Conservation (phyloP, 2,329 filamentous ascomycete species). For the Fusarium guadeloupense region DNA sequence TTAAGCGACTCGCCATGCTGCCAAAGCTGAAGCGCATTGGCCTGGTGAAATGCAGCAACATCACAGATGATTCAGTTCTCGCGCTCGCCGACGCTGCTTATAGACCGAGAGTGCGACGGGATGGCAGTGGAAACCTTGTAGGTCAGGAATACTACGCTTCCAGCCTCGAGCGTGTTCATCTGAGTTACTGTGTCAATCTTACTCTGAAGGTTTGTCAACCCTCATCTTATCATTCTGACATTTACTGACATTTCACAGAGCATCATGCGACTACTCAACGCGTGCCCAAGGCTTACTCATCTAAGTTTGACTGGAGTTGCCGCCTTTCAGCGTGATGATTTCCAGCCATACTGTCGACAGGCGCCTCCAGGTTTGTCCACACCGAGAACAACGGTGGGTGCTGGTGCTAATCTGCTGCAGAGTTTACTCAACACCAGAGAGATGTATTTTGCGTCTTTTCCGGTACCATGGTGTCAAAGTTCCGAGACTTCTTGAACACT, state of each 20-base stretch:
- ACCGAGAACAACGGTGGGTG: not conserved
- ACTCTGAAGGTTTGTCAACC: conserved; percentile 74
- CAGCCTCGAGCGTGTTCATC: conserved; percentile 90
- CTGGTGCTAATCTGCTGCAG: conserved; percentile 54
- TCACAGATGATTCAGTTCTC: conserved; percentile 89
- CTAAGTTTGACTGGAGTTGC: conserved; percentile 93
- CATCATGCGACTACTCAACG: conserved; percentile 87
- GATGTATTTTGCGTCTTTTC: conserved; percentile 98
- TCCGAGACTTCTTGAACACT: conserved; percentile 80
- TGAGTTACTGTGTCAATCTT: conserved; percentile 91
- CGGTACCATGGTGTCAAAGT: conserved; percentile 78
- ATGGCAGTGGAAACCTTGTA: conserved; percentile 57
- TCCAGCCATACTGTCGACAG: conserved; percentile 85
- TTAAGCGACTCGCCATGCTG: conserved; percentile 82
- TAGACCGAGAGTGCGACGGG: conserved; percentile 59
- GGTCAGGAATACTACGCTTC: conserved; percentile 64
- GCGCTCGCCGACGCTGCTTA: conserved; percentile 79
- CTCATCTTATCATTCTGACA: not conserved
- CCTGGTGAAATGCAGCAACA: conserved; percentile 89
- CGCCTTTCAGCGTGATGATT: conserved; percentile 85
- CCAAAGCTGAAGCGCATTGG: conserved; percentile 96
- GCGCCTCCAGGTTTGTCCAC: conserved; percentile 74
- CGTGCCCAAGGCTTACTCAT: conserved; percentile 91
- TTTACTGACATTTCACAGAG: conserved; percentile 65
- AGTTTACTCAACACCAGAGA: conserved; percentile 95